Percentiles rank a stretch among this genome's conserved stretches.
These are phyloP conservation scores for Colletotrichum sojae DNA, from an alignment of 2,329 filamentous ascomycete species.

Conservation along the genomic window DNA sequence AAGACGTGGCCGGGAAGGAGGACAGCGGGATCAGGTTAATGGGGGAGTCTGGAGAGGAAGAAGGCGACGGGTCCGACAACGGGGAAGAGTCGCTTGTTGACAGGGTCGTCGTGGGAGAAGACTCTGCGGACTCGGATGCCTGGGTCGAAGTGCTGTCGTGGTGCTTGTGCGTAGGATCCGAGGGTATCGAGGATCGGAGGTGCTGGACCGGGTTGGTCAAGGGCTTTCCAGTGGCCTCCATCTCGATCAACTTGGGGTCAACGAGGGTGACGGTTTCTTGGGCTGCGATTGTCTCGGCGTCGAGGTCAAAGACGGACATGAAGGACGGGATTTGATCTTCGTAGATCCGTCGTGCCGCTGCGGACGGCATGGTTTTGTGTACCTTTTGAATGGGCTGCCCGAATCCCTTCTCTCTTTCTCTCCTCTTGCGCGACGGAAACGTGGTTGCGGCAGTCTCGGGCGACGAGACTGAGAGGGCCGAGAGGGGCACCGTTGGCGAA, in stretches of 20 bases:
- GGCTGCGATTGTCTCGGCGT: constrained; percentile 68
- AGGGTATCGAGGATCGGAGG: constrained; percentile 56
- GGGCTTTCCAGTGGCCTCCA: constrained; percentile 56
- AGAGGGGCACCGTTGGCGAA: constrained; percentile 27
- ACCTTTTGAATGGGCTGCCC: constrained; percentile 39
- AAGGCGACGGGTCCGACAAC: constrained; percentile 90
- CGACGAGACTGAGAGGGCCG: constrained; percentile 37
- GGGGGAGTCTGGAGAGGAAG: constrained; percentile 92
- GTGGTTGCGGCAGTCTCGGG: constrained; percentile 37
- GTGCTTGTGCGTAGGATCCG: constrained; percentile 75
- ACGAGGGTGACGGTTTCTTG: constrained; percentile 68
- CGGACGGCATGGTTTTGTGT: constrained; percentile 70
- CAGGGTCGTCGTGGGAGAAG: constrained; percentile 93
- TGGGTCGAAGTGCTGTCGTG: constrained; percentile 84
- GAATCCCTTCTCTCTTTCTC: constrained; percentile 40
- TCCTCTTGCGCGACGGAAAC: constrained; percentile 41
- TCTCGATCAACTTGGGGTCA: constrained; percentile 66
- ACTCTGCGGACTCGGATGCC: constrained; percentile 87
- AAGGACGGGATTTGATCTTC: constrained; percentile 82
- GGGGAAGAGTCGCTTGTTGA: constrained; percentile 94
- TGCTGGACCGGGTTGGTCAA: constrained; percentile 54
- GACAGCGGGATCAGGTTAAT: constrained; percentile 79
- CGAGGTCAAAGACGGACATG: constrained; percentile 81
- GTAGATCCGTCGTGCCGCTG: constrained; percentile 72
- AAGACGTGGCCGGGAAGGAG: constrained; percentile 75